Conservation (phyloP, 495 filamentous ascomycete genomes). For the Neurospora intermedia region DNA sequence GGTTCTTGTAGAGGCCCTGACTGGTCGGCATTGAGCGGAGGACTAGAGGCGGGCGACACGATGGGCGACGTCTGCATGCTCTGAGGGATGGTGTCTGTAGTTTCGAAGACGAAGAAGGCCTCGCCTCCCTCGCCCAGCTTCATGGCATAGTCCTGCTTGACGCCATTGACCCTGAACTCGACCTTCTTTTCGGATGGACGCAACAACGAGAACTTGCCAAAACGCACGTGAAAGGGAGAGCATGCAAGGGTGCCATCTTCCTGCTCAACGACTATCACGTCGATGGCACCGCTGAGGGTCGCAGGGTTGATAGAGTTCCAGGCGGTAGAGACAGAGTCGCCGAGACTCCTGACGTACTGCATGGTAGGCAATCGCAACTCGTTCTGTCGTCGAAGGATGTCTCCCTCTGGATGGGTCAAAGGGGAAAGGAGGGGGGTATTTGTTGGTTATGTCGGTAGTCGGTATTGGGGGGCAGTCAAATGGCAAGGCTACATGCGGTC, state of each 20-base stretch:
- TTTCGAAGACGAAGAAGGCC: slow-evolving; percentile 98
- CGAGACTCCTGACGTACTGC: slow-evolving; percentile 97
- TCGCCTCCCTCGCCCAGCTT: slow-evolving; percentile 96
- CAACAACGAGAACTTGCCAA: slow-evolving; percentile 94
- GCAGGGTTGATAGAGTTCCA: slow-evolving; percentile 99
- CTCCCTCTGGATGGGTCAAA: background rate
- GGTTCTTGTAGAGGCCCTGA: slow-evolving; percentile 61
- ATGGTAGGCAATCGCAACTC: slow-evolving; percentile 36
- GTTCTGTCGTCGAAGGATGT: background rate
- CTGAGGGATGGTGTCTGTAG: slow-evolving; percentile 74
- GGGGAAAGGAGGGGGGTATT: background rate
- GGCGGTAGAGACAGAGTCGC: slow-evolving; percentile 91
- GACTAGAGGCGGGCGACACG: slow-evolving; percentile 76
- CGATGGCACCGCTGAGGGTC: slow-evolving; percentile 92
- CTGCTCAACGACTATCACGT: slow-evolving; percentile 97
- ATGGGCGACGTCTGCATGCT: slow-evolving; percentile 89
- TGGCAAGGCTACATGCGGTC: background rate
- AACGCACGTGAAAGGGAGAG: slow-evolving; percentile 97
- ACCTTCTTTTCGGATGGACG: slow-evolving; percentile 99
- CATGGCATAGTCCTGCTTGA: slow-evolving; percentile 90
- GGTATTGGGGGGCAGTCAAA: background rate
- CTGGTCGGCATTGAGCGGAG: slow-evolving; percentile 50
- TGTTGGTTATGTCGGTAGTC: background rate
- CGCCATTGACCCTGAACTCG: slow-evolving; percentile 90
- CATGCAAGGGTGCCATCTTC: slow-evolving; percentile 82